phyloP scores from a whole-genome alignment of 805 yeast species.

The Starmerella cellae region DNA sequence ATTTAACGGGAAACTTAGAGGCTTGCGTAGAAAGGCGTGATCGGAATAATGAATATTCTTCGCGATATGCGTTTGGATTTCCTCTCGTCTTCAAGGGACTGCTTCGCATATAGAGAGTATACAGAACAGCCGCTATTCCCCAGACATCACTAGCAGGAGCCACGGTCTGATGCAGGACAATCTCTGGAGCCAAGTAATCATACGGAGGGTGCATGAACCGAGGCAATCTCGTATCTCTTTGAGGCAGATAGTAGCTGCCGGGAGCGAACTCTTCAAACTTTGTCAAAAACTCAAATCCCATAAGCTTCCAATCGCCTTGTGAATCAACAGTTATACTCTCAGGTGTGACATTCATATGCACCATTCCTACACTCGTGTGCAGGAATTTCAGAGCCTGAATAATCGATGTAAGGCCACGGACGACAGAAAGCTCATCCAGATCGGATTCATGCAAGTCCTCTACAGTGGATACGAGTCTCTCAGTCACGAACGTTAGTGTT shows the following conservation, averaged over 20 bases:
- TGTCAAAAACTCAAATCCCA: conserved; percentile 50
- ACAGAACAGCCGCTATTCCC: conserved; percentile 67
- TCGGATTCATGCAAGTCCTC: conserved; percentile 32
- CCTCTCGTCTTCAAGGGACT: conserved; percentile 38
- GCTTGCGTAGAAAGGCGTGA: conserved; percentile 27
- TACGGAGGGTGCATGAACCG: conserved; percentile 53
- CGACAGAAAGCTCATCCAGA: conserved; percentile 57
- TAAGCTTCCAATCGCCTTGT: conserved; percentile 80
- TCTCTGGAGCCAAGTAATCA: conserved; percentile 74
- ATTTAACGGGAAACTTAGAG: conserved; percentile 41
- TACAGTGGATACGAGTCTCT: conserved; percentile 51
- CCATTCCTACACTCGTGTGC: conserved; percentile 59
- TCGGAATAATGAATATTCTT: conserved; percentile 33
- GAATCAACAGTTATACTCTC: conserved; percentile 60
- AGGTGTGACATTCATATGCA: conserved; percentile 72
- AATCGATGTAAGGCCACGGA: conserved; percentile 70
- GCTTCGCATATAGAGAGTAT: conserved; percentile 46
- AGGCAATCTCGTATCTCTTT: conserved; percentile 66
- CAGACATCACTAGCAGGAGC: conserved; percentile 67
- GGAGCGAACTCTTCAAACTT: conserved; percentile 39
- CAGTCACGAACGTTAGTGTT: conserved; percentile 72
- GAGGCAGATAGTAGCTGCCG: conserved; percentile 53
- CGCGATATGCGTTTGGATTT: conserved; percentile 37
- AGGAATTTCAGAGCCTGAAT: conserved; percentile 69
- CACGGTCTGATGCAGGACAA: conserved; percentile 50